Percentiles rank a stretch among this genome's conserved stretches.
Conservation (phyloP, 225 moss, liverwort and hornwort species). For the Ulota crispa region DNA sequence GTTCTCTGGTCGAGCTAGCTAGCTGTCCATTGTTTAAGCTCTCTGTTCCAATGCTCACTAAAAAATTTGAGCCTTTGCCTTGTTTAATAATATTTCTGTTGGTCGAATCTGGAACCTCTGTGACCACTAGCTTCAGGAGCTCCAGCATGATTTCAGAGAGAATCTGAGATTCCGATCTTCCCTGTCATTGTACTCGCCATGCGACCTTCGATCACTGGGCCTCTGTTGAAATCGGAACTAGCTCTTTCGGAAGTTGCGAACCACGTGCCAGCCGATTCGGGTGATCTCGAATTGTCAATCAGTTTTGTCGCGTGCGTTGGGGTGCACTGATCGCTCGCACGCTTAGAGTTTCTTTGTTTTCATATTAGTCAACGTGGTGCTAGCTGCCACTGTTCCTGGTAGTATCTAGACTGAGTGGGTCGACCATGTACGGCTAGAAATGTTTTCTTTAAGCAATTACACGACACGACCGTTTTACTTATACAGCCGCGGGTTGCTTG, state of each 20-base stretch:
- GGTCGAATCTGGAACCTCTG: constrained; percentile 12
- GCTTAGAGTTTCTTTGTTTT: constrained; percentile 25
- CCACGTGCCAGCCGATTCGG: constrained; percentile 43
- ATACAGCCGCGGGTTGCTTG: constrained; percentile 13
- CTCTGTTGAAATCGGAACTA: constrained; percentile 31
- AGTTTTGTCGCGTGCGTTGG: constrained; percentile 30
- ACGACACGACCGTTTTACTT: not conserved
- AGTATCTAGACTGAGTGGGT: not conserved
- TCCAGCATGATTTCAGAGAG: constrained; percentile 20
- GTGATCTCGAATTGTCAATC: constrained; percentile 37
- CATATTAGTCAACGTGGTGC: constrained; percentile 27
- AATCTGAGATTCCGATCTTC: constrained; percentile 37
- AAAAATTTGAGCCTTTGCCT: not conserved
- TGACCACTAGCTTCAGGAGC: constrained; percentile 13
- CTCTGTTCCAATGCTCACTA: not conserved
- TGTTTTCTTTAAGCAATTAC: not conserved
- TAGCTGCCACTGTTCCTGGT: constrained; percentile 15
- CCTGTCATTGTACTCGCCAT: constrained; percentile 20
- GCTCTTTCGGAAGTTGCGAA: constrained; percentile 23
- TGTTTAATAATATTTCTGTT: constrained; percentile 27
- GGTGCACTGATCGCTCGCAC: constrained; percentile 32
- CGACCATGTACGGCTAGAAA: constrained; percentile 9
- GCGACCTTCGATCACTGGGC: constrained; percentile 21
- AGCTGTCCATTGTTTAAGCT: not conserved
- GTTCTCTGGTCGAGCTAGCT: not conserved